These are phyloP conservation scores for Trichoderma brevicompactum DNA, from an alignment of 2,329 filamentous ascomycete species.

Conservation along the genomic window DNA sequence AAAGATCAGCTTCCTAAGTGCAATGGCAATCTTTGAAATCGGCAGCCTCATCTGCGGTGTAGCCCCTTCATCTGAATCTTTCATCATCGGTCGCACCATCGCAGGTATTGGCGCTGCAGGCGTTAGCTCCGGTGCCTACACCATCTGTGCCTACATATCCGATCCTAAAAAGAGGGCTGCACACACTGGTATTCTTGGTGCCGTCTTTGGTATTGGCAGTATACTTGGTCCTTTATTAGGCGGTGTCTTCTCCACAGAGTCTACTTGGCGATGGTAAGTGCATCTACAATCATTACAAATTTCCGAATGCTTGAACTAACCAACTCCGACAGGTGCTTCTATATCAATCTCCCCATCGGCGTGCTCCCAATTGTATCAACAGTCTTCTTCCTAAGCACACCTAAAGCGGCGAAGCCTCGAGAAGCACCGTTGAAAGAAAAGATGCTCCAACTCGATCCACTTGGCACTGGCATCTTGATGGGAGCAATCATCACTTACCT, in stretches of 20 bases:
- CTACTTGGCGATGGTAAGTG: slow-evolving; percentile 38
- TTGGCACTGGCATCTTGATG: slow-evolving; percentile 38
- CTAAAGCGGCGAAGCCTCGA: slow-evolving; percentile 37
- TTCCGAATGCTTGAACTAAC: background rate
- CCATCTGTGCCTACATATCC: slow-evolving; percentile 47
- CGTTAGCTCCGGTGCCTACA: slow-evolving; percentile 49
- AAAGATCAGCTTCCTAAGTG: slow-evolving; percentile 48
- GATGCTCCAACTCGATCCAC: slow-evolving; percentile 44
- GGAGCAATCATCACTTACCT: slow-evolving; percentile 49
- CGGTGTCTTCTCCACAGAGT: slow-evolving; percentile 35
- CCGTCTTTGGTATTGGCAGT: slow-evolving; percentile 34
- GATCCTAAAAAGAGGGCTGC: slow-evolving; percentile 33
- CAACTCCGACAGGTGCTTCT: slow-evolving; percentile 31
- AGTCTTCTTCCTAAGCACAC: slow-evolving; percentile 42
- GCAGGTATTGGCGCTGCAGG: slow-evolving; percentile 50
- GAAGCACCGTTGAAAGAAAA: slow-evolving; percentile 43
- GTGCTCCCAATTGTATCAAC: slow-evolving; percentile 33
- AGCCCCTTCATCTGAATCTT: slow-evolving; percentile 44
- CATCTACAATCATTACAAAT: background rate
- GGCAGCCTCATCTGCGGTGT: slow-evolving; percentile 53
- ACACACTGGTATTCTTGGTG: slow-evolving; percentile 35
- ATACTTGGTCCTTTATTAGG: slow-evolving; percentile 37
- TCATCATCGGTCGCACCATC: slow-evolving; percentile 54
- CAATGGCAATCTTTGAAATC: slow-evolving; percentile 54
- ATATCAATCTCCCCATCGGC: slow-evolving; percentile 40